Percentiles rank a stretch among this genome's conserved stretches.
These are phyloP conservation scores for Ophiocordyceps polyrhachis-furcata DNA, from an alignment of 2,329 filamentous ascomycete genomes.

Conservation along the genomic window DNA sequence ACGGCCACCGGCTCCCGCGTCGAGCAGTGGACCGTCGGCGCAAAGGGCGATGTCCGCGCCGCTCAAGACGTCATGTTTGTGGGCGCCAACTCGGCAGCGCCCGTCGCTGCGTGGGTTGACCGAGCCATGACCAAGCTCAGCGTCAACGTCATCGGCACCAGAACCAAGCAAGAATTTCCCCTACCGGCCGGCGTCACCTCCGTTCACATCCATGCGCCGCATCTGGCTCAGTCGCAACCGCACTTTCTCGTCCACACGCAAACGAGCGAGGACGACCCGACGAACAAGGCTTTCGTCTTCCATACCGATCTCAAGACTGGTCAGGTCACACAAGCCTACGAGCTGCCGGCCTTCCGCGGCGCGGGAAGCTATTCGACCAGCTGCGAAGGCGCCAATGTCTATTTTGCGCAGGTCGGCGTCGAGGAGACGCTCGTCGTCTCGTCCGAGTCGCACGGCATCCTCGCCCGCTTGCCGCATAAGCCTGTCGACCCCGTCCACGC, in stretches of 20 bases:
- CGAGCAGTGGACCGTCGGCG: constrained; percentile 52
- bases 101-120: constrained; percentile 61
- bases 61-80: constrained; percentile 52
- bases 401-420: constrained; percentile 66
- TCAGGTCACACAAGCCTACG: constrained; percentile 58
- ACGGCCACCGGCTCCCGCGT: constrained; percentile 51
- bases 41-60: constrained; percentile 53
- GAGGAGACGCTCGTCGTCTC: constrained; percentile 58
- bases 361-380: constrained; percentile 62
- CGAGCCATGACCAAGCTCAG: constrained; percentile 41
- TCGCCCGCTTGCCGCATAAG: constrained; percentile 55
- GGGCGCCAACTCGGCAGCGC: constrained; percentile 56
- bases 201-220: constrained; percentile 56
- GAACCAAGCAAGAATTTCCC: constrained; percentile 33
- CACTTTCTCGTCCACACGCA: constrained; percentile 77
- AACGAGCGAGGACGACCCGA: constrained; percentile 28
- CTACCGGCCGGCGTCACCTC: constrained; percentile 26
- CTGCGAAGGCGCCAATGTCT: constrained; percentile 62
- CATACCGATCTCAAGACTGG: constrained; percentile 58
- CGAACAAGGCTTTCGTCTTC: constrained; percentile 72
- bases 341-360: constrained; percentile 52
- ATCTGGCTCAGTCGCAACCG: constrained; percentile 48
- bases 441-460: constrained; percentile 55
- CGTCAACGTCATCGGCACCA: constrained; percentile 50
- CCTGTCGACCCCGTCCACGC: constrained; percentile 40